Base-by-base conservation (phyloP, 1,139 yeast species). In the Pichia sp. region DNA sequence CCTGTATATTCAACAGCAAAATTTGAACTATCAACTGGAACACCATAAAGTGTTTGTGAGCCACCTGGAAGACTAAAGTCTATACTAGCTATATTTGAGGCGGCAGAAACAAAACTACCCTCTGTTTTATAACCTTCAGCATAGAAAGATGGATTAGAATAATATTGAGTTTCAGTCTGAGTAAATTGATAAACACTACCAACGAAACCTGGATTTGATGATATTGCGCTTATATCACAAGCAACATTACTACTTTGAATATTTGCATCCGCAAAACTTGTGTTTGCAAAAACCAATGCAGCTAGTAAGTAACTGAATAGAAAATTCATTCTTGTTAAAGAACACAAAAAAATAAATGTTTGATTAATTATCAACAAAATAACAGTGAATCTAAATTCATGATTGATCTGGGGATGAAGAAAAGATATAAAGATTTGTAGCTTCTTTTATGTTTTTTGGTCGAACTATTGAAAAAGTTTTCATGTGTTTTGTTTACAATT, bases 1-100 rank as follows among this genome's bases (percentile, higher is more conserved):
- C 49, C 51, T 28, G 41, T 39, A 11, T 33, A 42, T 30, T 45
- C 47, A 16, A 42, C 36, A 22, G 43, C 43, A 41, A 46, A 41
- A 35, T 41, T 45, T 11, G 49, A 34, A 23, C 24, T 35, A 8
- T 42, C 24, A 26, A 43, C 29, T 11, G 9, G 4, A 25, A 41
- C 38, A 28, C 46, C 48, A 27, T 30, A 38, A 8, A 44, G 16
- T 4, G 4, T 30, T 20, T 25, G 35, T 9, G n/a, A 12, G 8
- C 37, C 43, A 9, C 42, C 39, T 20, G 40, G 37, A 28, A 39
- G 30, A 39, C 40, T 36, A n/a, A 35, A 43, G n/a, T 30, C 29
- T 27, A 43, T 27, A 22, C 37, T 12, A 25, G 45, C 32, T 22
- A 47, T 34, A 33, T 33, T 33, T 11, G 31, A 27, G 12, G 45